Conservation (phyloP, 2,329 filamentous ascomycete genomes). For the Huntiella omanensis region DNA sequence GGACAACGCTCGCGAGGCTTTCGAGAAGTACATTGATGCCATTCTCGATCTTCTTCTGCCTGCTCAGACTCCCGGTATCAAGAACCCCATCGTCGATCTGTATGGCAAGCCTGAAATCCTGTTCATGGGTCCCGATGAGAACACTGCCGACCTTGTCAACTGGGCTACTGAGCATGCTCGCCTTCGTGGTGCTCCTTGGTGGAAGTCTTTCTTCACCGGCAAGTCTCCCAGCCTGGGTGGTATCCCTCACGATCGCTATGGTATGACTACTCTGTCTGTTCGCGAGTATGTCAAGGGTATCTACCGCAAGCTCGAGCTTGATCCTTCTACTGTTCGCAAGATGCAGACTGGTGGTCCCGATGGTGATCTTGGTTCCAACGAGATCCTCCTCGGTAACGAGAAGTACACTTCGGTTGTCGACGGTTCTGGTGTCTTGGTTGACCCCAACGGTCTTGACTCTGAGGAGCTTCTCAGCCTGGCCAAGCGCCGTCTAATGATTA, state of each 20-base stretch:
- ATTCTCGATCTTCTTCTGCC: conserved; percentile 88
- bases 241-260: conserved; percentile 89
- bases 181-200: conserved; percentile 77
- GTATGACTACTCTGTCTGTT: conserved; percentile 94
- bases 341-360: conserved; percentile 96
- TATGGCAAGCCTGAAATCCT: conserved; percentile 92
- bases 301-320: conserved; percentile 86
- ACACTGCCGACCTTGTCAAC: conserved; percentile 89
- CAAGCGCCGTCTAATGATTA: conserved; percentile 75
- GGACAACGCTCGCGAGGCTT: conserved; percentile 77
- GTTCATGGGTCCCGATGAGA: conserved; percentile 98
- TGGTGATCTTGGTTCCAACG: conserved; percentile 90
- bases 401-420: conserved; percentile 94
- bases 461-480: conserved; percentile 71
- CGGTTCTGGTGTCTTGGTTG: conserved; percentile 82
- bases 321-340: conserved; percentile 70
- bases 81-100: conserved; percentile 92
- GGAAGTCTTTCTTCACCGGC: conserved; percentile 99
- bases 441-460: conserved; percentile 74
- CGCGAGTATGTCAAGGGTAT: conserved; percentile 92
- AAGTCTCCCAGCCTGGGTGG: conserved; percentile 92
- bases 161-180: conserved; percentile 97
- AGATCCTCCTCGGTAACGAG: conserved; percentile 89
- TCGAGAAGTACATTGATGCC: conserved; percentile 99
- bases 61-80: conserved; percentile 84